Conservation (phyloP, 495 filamentous ascomycete species). For the Penicillium lividum region DNA sequence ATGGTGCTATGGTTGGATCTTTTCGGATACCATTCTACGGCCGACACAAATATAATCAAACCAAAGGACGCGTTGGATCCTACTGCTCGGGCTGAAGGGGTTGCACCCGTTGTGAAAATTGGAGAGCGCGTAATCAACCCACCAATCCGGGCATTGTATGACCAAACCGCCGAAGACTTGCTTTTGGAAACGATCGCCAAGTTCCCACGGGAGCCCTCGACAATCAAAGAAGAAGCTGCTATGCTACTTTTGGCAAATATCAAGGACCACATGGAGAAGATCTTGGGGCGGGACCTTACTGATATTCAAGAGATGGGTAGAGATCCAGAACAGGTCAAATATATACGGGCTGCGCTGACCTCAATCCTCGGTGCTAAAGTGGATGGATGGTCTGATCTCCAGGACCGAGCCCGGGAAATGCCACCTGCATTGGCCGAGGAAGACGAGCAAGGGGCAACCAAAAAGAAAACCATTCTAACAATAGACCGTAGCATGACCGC, state of each 20-base stretch:
- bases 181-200: conserved; percentile 50
- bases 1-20: conserved; percentile 88
- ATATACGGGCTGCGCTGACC: conserved; percentile 49
- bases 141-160: conserved; percentile 46
- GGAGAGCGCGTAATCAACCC: conserved; percentile 50
- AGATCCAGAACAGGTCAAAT: conserved; percentile 50
- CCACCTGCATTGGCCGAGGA: conserved; percentile 44
- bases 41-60: conserved; percentile 53
- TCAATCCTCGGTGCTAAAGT: conserved; percentile 50
- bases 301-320: conserved; percentile 53
- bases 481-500: conserved; percentile 48
- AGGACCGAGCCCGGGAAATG: conserved; percentile 44
- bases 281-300: conserved; percentile 45
- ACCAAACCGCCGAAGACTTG: conserved; percentile 50
- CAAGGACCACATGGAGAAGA: conserved; percentile 54
- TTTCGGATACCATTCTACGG: conserved; percentile 65
- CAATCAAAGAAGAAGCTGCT: conserved; percentile 51
- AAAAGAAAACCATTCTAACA: conserved; percentile 46
- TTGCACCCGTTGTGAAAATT: conserved; percentile 46
- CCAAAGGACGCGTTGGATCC: conserved; percentile 47
- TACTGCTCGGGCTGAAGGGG: conserved; percentile 38
- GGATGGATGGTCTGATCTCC: conserved; percentile 49
- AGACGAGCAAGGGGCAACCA: conserved; percentile 31
- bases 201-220: conserved; percentile 48
- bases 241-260: conserved; percentile 53